Conservation (phyloP, 2,329 filamentous ascomycete species). For the Neurospora sp. region DNA sequence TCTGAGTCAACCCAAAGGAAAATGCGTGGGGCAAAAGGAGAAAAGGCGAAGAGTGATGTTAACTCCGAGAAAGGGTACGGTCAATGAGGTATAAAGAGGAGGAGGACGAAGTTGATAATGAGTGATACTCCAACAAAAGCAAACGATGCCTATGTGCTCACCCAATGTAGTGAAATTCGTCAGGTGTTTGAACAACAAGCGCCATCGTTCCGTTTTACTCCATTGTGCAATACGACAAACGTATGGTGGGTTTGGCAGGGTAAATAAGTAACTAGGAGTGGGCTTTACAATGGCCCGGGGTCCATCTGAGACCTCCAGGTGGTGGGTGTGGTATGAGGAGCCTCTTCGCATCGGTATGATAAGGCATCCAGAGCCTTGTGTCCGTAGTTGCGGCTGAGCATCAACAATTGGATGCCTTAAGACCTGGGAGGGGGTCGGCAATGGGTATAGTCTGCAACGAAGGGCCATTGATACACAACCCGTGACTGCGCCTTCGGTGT, state of each 20-base stretch:
- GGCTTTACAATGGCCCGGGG: background rate
- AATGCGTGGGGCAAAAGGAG: background rate
- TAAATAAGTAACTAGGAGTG: background rate
- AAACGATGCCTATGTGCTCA: background rate
- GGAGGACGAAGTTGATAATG: background rate
- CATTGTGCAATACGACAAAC: background rate
- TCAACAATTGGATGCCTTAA: background rate
- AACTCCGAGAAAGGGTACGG: background rate
- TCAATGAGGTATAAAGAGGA: background rate
- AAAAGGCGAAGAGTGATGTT: background rate
- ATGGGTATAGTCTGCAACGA: background rate
- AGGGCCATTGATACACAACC: background rate
- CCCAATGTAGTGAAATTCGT: background rate
- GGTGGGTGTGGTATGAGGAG: background rate
- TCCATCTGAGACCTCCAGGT: background rate
- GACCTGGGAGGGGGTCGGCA: accelerated
- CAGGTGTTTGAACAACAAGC: background rate
- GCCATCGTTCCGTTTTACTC: background rate
- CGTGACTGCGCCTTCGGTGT: background rate
- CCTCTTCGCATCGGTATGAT: background rate
- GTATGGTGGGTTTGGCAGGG: background rate
- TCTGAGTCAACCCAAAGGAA: background rate
- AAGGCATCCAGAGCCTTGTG: background rate
- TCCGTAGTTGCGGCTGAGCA: background rate
- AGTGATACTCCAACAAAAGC: background rate